These are phyloP conservation scores for Xylaria nigripes DNA, from an alignment of 495 filamentous ascomycete species.

Conservation along the genomic window DNA sequence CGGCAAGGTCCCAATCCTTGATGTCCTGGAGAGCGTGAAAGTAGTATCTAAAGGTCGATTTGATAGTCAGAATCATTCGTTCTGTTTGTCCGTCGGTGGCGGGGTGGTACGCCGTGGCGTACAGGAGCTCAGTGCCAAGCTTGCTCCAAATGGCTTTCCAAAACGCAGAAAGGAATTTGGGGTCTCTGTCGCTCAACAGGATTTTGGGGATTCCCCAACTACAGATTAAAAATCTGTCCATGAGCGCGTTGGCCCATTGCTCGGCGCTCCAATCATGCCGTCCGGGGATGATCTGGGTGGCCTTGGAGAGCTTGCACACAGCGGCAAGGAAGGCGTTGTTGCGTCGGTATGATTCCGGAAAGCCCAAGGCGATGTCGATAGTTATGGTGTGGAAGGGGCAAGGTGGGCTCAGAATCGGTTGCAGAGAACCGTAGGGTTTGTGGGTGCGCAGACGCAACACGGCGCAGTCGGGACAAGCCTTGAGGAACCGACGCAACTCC, in stretches of 20 bases:
- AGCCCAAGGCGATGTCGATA: neutral
- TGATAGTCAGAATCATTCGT: neutral
- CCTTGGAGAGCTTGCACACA: neutral
- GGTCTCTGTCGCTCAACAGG: neutral
- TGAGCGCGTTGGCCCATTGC: neutral
- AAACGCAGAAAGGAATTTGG: neutral
- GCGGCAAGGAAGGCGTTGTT: neutral
- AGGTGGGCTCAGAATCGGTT: neutral
- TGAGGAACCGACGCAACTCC: neutral
- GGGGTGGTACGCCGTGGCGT: neutral
- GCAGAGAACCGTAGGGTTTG: neutral
- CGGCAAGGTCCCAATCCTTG: neutral
- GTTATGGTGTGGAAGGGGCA: neutral
- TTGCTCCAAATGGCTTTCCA: neutral
- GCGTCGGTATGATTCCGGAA: neutral
- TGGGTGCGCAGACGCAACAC: neutral
- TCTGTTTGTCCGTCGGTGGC: neutral
- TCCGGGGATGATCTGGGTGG: neutral
- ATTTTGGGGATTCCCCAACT: neutral
- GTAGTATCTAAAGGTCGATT: neutral
- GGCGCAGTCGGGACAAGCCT: neutral
- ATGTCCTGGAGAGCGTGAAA: neutral
- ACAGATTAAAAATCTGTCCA: neutral
- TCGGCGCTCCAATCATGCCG: neutral
- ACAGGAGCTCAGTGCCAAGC: neutral